These are phyloP conservation scores for Penicillium sp. DNA, from an alignment of 2,329 filamentous ascomycete genomes.

Conservation along the genomic window DNA sequence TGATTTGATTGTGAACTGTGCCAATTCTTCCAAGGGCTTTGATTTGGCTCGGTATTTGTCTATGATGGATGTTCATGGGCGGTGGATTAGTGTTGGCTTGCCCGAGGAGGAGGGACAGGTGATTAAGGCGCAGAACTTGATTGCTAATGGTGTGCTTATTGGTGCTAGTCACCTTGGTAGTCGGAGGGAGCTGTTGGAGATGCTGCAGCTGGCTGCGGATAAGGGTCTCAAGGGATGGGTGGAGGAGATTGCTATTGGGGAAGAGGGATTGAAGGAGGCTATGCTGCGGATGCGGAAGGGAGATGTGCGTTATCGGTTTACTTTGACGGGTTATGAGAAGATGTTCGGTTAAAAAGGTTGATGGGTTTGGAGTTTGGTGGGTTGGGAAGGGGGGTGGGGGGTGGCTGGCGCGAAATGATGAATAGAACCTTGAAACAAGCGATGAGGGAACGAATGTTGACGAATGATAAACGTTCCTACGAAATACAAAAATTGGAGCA, in stretches of 20 bases:
- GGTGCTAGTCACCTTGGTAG: slow-evolving; percentile 70
- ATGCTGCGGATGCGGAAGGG: slow-evolving; percentile 68
- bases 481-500: no score
- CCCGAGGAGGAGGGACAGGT: slow-evolving; percentile 72
- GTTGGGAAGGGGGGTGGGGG: no score
- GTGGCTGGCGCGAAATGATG: not conserved
- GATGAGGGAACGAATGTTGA: no score
- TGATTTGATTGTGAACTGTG: slow-evolving; percentile 70
- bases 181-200: slow-evolving; percentile 67
- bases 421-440: not conserved
- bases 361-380: not conserved
- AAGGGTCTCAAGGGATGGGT: slow-evolving; percentile 70
- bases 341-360: slow-evolving; percentile 27
- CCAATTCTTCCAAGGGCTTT: slow-evolving; percentile 70
- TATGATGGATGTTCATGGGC: slow-evolving; percentile 77
- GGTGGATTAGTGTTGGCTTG: slow-evolving; percentile 76
- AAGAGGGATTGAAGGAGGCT: slow-evolving; percentile 67
- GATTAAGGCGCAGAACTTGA: slow-evolving; percentile 72
- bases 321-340: slow-evolving; percentile 54
- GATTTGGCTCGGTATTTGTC: slow-evolving; percentile 66
- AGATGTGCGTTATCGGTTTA: slow-evolving; percentile 71
- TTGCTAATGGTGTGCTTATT: slow-evolving; percentile 70
- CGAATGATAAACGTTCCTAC: no score
- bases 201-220: slow-evolving; percentile 69
- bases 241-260: slow-evolving; percentile 69